These are phyloP conservation scores for Saccharomycopsis javanensis DNA, from an alignment of 805 yeast genomes.

Conservation along the genomic window DNA sequence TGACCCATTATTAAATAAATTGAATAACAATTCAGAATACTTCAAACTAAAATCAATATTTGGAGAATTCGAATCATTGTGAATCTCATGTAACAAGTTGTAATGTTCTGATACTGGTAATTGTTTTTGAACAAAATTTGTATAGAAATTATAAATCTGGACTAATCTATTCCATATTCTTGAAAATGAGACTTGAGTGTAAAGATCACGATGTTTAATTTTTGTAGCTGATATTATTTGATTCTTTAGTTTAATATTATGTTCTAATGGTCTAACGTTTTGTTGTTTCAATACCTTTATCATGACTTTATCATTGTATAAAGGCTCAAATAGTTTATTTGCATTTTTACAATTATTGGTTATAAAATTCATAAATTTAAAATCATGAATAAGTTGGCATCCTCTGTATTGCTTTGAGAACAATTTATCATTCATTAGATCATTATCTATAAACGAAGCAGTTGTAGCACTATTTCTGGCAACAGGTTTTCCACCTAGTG, in stretches of 20 bases:
- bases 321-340: not conserved
- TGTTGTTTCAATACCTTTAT: not conserved
- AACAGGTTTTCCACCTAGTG: not conserved
- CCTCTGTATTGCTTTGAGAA: not conserved
- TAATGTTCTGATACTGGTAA: not conserved
- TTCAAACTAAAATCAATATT: not conserved
- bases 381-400: not conserved
- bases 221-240: not conserved
- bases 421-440: not conserved
- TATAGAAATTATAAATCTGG: not conserved
- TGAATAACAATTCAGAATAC: not conserved
- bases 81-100: not conserved
- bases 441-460: not conserved
- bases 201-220: not conserved
- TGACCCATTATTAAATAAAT: not conserved
- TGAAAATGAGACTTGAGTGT: not conserved
- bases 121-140: not conserved
- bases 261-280: not conserved
- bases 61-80: not conserved
- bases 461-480: not conserved
- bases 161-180: not conserved
- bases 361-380: not conserved
- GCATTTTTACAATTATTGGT: not conserved
- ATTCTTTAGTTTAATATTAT: not conserved
- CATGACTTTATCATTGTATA: not conserved